phyloP scores from a whole-genome alignment of 148 eudicot species.

The Gaultheria prostrata region DNA sequence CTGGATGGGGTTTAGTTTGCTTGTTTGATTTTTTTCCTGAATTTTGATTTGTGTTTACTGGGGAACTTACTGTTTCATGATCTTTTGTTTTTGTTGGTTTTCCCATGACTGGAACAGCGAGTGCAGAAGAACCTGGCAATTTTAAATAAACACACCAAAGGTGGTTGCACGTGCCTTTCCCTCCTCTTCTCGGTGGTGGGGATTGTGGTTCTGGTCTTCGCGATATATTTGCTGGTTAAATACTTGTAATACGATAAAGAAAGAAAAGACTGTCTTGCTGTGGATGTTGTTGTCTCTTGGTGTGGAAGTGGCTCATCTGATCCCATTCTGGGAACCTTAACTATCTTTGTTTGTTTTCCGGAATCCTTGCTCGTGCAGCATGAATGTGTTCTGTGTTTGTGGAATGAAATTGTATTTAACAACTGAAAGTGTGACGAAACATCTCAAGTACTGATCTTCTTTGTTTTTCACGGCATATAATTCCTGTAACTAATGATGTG shows the following conservation, averaged over 20 bases:
- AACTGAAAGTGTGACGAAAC: not conserved
- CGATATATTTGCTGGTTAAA: conserved; percentile 59
- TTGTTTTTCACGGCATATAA: not conserved
- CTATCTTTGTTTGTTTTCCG: not conserved
- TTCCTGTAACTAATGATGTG: not conserved
- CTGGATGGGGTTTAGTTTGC: not conserved
- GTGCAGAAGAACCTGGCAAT: conserved; percentile 66
- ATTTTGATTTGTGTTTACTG: not conserved
- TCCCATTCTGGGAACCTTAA: not conserved
- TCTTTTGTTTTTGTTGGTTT: not conserved
- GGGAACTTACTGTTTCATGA: not conserved
- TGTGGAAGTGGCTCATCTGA: not conserved
- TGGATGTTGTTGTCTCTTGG: conserved; percentile 2
- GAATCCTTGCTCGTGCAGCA: not conserved
- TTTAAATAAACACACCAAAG: conserved; percentile 67
- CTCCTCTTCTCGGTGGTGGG: conserved; percentile 54
- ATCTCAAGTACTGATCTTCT: not conserved
- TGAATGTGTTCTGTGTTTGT: not conserved
- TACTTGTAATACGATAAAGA: conserved; percentile 41
- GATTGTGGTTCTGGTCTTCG: conserved; percentile 46
- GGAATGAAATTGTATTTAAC: conserved; percentile 7
- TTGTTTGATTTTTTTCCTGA: not conserved
- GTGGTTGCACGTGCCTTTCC: conserved; percentile 69
- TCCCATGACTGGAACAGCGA: conserved; percentile 46
- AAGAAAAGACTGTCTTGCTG: not conserved